Percentiles rank a stretch among this genome's conserved stretches.
These are phyloP conservation scores for Triticum aestivum DNA, from an alignment of 176 grass and related monocot species.

Conservation along the genomic window IWGSC_CS_RefSeq_v2.1 NC_057800.1:508105705-508106204, in stretches of 20 bases:
- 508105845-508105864: background rate
- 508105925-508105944: conserved; percentile 1
- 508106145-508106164: background rate
- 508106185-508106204: background rate
- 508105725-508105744: background rate
- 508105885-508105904: background rate
- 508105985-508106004: background rate
- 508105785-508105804: background rate
- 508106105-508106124: conserved; percentile 21
- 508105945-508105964: background rate
- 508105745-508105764: background rate
- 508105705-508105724: background rate
- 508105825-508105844: background rate
- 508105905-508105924: background rate
- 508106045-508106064: conserved; percentile 64
- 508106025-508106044: conserved; percentile 22
- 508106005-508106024: background rate
- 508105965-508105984: background rate
- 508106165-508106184: background rate
- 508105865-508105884: background rate
- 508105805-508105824: background rate
- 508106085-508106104: conserved; percentile 59
- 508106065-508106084: conserved; percentile 68
- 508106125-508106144: background rate
- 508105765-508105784: background rate